Base-by-base conservation (phyloP, 805 yeast genomes). In the Saccharomycopsis oosterbeekiorum region DNA sequence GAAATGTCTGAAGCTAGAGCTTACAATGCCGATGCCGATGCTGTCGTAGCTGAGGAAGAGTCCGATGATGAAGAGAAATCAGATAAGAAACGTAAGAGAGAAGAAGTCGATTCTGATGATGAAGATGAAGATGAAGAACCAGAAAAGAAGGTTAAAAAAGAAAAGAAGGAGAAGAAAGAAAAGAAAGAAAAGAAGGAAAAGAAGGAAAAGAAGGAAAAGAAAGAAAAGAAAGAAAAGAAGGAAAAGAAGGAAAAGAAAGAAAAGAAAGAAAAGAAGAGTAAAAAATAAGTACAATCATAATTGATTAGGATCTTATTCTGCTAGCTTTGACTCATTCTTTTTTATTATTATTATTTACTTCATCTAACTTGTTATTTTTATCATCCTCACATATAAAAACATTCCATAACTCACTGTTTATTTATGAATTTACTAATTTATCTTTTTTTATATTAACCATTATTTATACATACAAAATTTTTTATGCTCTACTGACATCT, bases 21-120 rank as follows among this genome's bases (percentile, higher is more conserved):
- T 62, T 94, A 94, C 78, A 94, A 93, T 71, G 96, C 89, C 50
- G 98, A 92, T 73, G 98, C 97, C 56, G 99, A 96, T 73, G 83
- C 92, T 60, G 81, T 84, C 55, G 73, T 71, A 57, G 75, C 75
- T 63, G 75, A 71, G 60, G 75, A 74, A 60, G 73, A 73, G 53
- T 73, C 74, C 61, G 75, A 75, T 64, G 74, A 74, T 55, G 72
- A 75, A 64, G 73, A 73, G 60, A 61, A 64, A 17, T 57, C 61
- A 50, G 69, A 66, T 59, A 58, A 70, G 66, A 68, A 72, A 64
- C 64, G 64, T 67, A 67, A 70, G 55, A 70, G 71, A 62, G 67
- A 69, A 62, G 68, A 70, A 55, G 69, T 69, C 65, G 70, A 75
- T 65, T 72, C 73, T 71, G 70, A 71, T 34, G 68, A 72, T 66